Evolutionary conservation across 2,329 filamentous ascomycete genomes (phyloP).

Genomic region (Myrmaecium sp.): DNA sequence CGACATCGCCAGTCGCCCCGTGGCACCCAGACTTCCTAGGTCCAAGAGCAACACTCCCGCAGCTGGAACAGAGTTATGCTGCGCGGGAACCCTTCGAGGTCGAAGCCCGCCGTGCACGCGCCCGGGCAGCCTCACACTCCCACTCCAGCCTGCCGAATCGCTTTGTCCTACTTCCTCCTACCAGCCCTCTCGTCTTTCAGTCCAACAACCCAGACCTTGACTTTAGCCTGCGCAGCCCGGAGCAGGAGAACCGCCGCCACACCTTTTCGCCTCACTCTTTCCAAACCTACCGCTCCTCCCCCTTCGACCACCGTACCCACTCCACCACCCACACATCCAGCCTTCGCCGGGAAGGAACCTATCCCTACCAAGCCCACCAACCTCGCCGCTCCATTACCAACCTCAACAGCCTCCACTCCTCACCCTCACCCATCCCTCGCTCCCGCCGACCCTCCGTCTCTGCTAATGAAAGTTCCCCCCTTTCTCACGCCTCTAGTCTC

Average conservation of each 20-base stretch:
- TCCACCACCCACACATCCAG: slow-evolving; percentile 7
- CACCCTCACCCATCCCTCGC: slow-evolving; percentile 28
- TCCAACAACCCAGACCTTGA: slow-evolving; percentile 69
- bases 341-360: slow-evolving; percentile 40
- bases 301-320: too few species aligned
- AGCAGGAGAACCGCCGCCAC: slow-evolving; percentile 44
- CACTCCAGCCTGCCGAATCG: slow-evolving; percentile 56
- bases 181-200: slow-evolving; percentile 80
- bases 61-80: slow-evolving; percentile 1
- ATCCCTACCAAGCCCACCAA: slow-evolving; percentile 62
- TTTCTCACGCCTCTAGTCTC: slow-evolving; percentile 87
- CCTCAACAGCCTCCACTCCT: slow-evolving; percentile 23
- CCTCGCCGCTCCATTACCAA: slow-evolving; percentile 59
- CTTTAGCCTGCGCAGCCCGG: slow-evolving; percentile 34
- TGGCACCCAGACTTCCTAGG: too few species aligned
- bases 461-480: slow-evolving; percentile 50
- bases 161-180: slow-evolving; percentile 75
- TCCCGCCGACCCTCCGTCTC: slow-evolving; percentile 52
- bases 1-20: slow-evolving; percentile 39
- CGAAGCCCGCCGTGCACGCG: slow-evolving; percentile 19
- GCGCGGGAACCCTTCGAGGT: slow-evolving; percentile 9
- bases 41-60: too few species aligned
- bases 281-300: slow-evolving; percentile 29
- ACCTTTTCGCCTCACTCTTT: slow-evolving; percentile 51
- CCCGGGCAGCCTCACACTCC: too few species aligned